phyloP scores from a whole-genome alignment of 108 stramenopile genomes.

The Chaetoceros muelleri region DNA sequence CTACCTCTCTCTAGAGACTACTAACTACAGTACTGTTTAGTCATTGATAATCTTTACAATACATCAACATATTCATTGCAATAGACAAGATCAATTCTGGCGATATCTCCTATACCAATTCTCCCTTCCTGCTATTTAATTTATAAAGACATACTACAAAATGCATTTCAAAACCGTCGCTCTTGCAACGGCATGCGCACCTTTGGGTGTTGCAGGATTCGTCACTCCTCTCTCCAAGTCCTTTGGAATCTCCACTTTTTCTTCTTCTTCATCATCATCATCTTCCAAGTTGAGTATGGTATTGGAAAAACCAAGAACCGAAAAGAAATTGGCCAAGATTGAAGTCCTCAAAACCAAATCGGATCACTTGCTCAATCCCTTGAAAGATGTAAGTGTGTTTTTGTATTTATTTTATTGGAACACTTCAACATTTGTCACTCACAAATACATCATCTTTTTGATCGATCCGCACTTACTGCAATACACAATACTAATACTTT shows the following conservation, averaged over 20 bases:
- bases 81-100: no score
- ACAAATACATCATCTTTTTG: background rate
- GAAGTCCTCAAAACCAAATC: conserved; percentile 63
- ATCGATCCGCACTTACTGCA: background rate
- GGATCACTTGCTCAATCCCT: conserved; percentile 54
- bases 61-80: no score
- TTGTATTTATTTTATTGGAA: background rate
- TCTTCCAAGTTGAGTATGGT: conserved; percentile 41
- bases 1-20: no score
- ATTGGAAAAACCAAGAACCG: conserved; percentile 44
- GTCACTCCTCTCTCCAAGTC: background rate
- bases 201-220: background rate
- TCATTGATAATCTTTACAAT: no score
- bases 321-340: conserved; percentile 68
- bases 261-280: no score
- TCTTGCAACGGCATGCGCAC: background rate
- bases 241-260: background rate
- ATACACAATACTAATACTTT: background rate
- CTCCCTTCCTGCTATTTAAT: background rate
- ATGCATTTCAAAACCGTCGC: background rate
- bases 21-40: no score
- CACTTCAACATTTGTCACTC: background rate
- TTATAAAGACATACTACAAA: background rate
- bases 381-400: conserved; percentile 40
- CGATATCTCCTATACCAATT: no score